Evolutionary conservation across 306 rosid genomes (phyloP).

Genomic region (Sphenostylis stenocarpa): DNA sequence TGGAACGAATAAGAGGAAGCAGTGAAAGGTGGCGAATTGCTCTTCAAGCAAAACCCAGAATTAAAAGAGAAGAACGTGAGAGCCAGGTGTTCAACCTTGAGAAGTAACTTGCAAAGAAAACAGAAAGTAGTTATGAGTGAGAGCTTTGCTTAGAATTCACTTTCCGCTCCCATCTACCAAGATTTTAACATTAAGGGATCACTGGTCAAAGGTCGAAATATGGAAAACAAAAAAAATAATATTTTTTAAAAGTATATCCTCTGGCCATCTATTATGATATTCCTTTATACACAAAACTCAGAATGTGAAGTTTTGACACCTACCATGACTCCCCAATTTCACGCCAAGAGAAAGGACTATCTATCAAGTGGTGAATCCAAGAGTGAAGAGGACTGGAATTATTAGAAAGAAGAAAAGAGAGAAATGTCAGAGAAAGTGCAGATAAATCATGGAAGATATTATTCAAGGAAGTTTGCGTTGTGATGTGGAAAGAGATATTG

Average conservation of each 20-base stretch:
- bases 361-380: background rate
- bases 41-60: conserved; percentile 26
- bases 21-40: conserved; percentile 22
- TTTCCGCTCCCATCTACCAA: conserved; percentile 42
- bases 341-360: conserved; percentile 48
- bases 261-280: background rate
- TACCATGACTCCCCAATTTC: conserved; percentile 47
- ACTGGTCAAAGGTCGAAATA: background rate
- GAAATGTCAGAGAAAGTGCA: conserved; percentile 39
- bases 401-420: conserved; percentile 7
- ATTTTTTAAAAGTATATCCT: background rate
- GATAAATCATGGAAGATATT: conserved; percentile 4
- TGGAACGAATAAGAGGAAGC: conserved; percentile 1
- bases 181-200: conserved; percentile 28
- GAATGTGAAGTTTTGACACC: conserved; percentile 37
- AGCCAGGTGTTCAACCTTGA: conserved; percentile 22
- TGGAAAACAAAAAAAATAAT: background rate
- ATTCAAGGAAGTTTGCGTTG: background rate
- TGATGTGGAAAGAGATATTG: background rate
- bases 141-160: conserved; percentile 70
- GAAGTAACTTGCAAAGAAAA: conserved; percentile 35
- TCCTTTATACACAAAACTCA: conserved; percentile 47
- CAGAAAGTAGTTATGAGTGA: conserved; percentile 34
- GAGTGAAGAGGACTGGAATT: background rate
- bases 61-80: conserved; percentile 1